These are phyloP conservation scores for Eragrostis nindensis DNA, from an alignment of 176 grass and related monocot genomes.

Conservation along the genomic window DNA sequence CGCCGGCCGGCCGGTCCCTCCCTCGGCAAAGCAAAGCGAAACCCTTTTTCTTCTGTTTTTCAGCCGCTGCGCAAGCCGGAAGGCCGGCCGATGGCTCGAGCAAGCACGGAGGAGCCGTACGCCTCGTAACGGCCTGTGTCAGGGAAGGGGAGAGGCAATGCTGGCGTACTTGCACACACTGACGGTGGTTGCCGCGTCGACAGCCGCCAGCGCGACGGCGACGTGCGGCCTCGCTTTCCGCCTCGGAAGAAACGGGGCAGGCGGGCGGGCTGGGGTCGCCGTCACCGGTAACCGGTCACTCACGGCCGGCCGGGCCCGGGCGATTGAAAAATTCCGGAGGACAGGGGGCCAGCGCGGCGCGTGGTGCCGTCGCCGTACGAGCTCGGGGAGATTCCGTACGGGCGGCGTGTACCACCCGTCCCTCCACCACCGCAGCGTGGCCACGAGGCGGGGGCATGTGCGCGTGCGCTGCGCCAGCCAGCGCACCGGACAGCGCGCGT, in stretches of 20 bases:
- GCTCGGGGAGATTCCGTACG: conserved; percentile 36
- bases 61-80: background rate
- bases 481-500: background rate
- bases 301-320: no score
- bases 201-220: conserved; percentile 12
- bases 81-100: background rate
- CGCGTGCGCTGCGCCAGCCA: background rate
- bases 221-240: background rate
- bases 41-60: no score
- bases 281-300: background rate
- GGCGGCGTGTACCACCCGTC: conserved; percentile 6
- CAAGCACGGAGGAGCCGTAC: background rate
- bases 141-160: no score
- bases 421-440: background rate
- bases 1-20: no score
- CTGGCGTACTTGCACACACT: no score
- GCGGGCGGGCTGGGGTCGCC: no score
- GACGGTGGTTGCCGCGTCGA: background rate
- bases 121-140: no score
- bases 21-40: no score
- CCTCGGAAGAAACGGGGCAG: background rate
- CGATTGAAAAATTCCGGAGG: background rate
- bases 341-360: background rate
- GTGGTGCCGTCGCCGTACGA: conserved; percentile 34
- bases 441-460: conserved; percentile 20